Base-by-base conservation (phyloP, 2,329 filamentous ascomycete genomes). In the Hymenoscyphus albidus region DNA sequence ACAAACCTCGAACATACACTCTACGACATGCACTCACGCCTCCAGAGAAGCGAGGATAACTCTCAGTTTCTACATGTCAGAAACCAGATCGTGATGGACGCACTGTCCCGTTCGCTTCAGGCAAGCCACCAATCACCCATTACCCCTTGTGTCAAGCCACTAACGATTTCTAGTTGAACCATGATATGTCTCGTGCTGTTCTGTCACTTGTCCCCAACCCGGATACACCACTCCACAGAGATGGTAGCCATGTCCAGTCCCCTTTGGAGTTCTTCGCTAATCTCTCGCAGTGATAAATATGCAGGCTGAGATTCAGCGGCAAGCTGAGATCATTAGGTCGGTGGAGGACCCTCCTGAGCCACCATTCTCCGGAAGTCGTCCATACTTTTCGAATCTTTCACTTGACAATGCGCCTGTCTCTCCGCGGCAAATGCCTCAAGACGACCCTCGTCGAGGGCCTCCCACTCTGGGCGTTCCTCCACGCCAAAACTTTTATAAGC, bases 41-140 rank as follows among this genome's bases (percentile, higher is more conserved):
- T 98, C 64, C 84, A 90, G 72, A 87, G 93, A 65, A 90, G 90
- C 67, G 95, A 98, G 75, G 94, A 98, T 73, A 88, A 85, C 59
- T 88, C 91, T 63, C 86, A 91, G 61, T 88, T 89, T 70, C 84
- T 97, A 78, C 91, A 89, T 71, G 81, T 90, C 68, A 94, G 90
- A 77, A 93, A 92, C 74, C 90, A 95, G 74, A 84, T 88, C 14
- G 84, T 96, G 71, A 87, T 92, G 74, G 94, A 98, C 64, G 89
- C 90, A 22, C 83, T 98, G 71, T 82, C 85, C 68, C 88, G 91
- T 74, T 89, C 87, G 72, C 85, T 90, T 70, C 85, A 88, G 77
- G 85, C 88, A 77, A 70, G 81, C 71, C 40, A 27, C 62, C 58
- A 38, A 10, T 54, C 16, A 39, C 18, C 48, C 27, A 42, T n/a